Evolutionary conservation across 2,329 filamentous ascomycete species (phyloP), one percentile per base, ranked within the genome.

Genomic region (Paecilomyces dactylethromorphus): DNA sequence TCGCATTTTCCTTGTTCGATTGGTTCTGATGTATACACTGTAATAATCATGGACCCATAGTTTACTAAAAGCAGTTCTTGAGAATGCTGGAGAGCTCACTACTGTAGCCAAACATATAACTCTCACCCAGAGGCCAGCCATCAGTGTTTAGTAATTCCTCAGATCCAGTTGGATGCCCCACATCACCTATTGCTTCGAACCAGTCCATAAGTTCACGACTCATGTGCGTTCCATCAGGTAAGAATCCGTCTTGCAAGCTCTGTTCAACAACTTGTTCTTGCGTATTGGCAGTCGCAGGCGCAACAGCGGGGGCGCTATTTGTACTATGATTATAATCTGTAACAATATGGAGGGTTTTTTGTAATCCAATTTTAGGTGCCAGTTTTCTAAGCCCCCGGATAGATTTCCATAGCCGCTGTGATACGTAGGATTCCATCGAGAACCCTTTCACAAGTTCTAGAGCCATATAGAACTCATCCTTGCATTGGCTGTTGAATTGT

Each of bases 381-480:
- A 87, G 78, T 59, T 84, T 82, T 58, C 85, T 84, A 32, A 88
- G 76, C 8, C 82, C 80, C 32, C 81, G 80, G 57, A 87, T 83
- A 0, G 83, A 87, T 61, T 81, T 84, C 85, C 85, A 87, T 2
- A 88, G 68, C 1, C 84, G 76, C 57, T 84, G 82, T 7, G 82
- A 83, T n/a, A 86, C 81, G 63, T 83, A 84, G 1, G 82, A 86
- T 58, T 82, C 79, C 18, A 81, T 79, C 33, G 82, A 84, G 52
- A 87, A 81, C 1, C 81, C 82, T 53, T 86, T 83, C 39, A 88
- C 80, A 2, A 88, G 76, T 39, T 87, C 84, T 3, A 87, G 74
- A 0, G 84, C 85, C 78, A 84, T 83, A 73, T 86, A 86, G 67
- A 87, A 87, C 63, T 87, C 85, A 59, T 86, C 82, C 15, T 84